Conservation (phyloP, 2,329 filamentous ascomycete species). For the Rugonectria rugulosa region DNA sequence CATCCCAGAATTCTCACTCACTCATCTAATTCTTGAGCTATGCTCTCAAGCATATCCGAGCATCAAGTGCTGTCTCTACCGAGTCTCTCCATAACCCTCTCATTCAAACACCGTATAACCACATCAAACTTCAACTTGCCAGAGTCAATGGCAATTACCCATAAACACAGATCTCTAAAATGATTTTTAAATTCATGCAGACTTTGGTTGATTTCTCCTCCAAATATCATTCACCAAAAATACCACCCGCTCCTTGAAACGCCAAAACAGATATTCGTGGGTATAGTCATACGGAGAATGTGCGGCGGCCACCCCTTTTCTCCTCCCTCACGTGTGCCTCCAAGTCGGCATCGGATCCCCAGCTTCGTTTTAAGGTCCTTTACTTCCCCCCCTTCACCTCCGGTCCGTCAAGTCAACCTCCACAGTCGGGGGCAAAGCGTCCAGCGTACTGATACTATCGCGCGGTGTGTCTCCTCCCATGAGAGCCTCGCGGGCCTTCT, state of each 20-base stretch:
- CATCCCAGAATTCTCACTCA: too few species aligned
- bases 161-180: neutral
- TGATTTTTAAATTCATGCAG: constrained; percentile 4
- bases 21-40: too few species aligned
- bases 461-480: constrained; percentile 35
- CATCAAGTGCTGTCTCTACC: too few species aligned
- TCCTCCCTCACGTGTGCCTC: constrained; percentile 14
- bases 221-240: constrained; percentile 19
- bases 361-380: neutral
- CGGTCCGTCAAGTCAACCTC: constrained; percentile 39
- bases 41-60: too few species aligned
- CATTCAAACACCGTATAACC: too few species aligned
- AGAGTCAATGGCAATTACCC: neutral
- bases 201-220: constrained; percentile 8
- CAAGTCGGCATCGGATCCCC: constrained; percentile 1
- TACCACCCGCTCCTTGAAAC: constrained; percentile 26
- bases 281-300: constrained; percentile 36
- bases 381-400: constrained; percentile 34
- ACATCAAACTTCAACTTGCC: neutral
- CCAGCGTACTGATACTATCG: constrained; percentile 27
- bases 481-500: constrained; percentile 41
- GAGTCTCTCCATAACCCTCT: too few species aligned
- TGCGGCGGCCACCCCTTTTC: constrained; percentile 2
- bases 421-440: constrained; percentile 30
- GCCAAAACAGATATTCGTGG: constrained; percentile 29